Evolutionary conservation across 2,329 filamentous ascomycete species (phyloP), one percentile per base, ranked within the genome.

Genomic region (Alternaria sp.): DNA sequence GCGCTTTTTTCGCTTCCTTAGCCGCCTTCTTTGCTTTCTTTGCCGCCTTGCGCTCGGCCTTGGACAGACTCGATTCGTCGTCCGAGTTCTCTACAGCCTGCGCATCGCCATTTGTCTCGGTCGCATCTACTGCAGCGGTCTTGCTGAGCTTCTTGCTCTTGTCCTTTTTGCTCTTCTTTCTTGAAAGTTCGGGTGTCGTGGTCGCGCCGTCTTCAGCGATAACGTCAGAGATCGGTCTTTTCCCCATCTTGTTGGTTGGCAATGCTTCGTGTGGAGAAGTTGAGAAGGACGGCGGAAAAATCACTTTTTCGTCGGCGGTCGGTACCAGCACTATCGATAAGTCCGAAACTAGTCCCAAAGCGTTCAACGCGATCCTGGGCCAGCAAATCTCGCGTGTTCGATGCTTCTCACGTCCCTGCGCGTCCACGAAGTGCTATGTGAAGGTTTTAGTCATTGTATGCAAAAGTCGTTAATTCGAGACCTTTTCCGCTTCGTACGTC

Each of bases 21-120:
- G 79, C 81, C 26, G 79, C 80, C 65, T 79, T 82, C 69, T 78
- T 78, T 13, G 77, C 79, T 67, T 78, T 79, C 69, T 80, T 82
- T 30, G 75, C 75, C 5, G 80, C 80, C 68, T 83, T 83, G 49
- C 77, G 78, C 69, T 80, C 81, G 4, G 78, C 81, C 69, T 82
- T 82, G 4, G 79, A 78, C 9, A 76, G 68, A 52, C 75, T 76
- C 32, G 77, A 75, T 7, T 77, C 75, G 46, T 77, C 74, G 32
- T 62, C 76, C 7, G 66, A 66, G 13, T 59, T 43, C 19, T 60
- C 69, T 67, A 68, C 61, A 8, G 65, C 66, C 25, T 67, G 68
- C n/a, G 58, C 49, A 40, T 59, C 55, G 49, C 66, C 71, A 62
- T 74, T 71, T 12, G 67, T 61, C 55, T 72, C 70, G 21, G 65